These are phyloP conservation scores for Hypholoma sublateritium DNA, from an alignment of 768 basidiomycete species.

Conservation along the genomic window DNA sequence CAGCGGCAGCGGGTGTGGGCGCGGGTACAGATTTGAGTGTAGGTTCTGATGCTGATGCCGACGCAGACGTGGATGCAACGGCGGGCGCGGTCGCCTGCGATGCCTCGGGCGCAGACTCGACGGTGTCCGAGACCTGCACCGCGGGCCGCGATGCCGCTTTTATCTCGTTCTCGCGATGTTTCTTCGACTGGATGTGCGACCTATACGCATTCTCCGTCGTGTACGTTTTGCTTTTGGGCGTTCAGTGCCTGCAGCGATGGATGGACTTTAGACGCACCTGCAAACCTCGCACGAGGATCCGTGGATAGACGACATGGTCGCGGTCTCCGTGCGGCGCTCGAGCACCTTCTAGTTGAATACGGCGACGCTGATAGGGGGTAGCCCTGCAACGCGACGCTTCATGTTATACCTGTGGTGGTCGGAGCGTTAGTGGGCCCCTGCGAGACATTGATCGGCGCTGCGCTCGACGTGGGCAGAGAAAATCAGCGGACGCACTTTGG, in stretches of 20 bases:
- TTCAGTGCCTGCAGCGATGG: background rate
- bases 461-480: background rate
- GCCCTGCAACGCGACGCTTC: slow-evolving; percentile 89
- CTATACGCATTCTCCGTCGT: slow-evolving; percentile 86
- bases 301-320: slow-evolving; percentile 59
- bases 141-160: slow-evolving; percentile 36
- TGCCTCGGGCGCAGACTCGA: slow-evolving; percentile 16
- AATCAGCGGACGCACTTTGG: slow-evolving; percentile 63
- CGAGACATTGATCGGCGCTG: background rate
- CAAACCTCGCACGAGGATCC: slow-evolving; percentile 75
- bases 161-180: slow-evolving; percentile 78
- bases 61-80: background rate
- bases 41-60: background rate
- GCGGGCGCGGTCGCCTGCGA: slow-evolving; percentile 11
- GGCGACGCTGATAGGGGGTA: slow-evolving; percentile 78
- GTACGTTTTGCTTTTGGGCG: slow-evolving; percentile 74
- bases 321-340: slow-evolving; percentile 75
- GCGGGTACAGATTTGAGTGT: background rate
- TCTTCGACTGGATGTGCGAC: slow-evolving; percentile 86
- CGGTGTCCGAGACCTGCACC: slow-evolving; percentile 1
- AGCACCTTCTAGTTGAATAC: slow-evolving; percentile 88
- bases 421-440: slow-evolving; percentile 86
- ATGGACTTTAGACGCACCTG: slow-evolving; percentile 54
- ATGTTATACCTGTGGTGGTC: slow-evolving; percentile 99
- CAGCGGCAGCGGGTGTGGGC: background rate